Evolutionary conservation across 2,329 filamentous ascomycete genomes (phyloP).

Genomic region (Monascus ruber): DNA sequence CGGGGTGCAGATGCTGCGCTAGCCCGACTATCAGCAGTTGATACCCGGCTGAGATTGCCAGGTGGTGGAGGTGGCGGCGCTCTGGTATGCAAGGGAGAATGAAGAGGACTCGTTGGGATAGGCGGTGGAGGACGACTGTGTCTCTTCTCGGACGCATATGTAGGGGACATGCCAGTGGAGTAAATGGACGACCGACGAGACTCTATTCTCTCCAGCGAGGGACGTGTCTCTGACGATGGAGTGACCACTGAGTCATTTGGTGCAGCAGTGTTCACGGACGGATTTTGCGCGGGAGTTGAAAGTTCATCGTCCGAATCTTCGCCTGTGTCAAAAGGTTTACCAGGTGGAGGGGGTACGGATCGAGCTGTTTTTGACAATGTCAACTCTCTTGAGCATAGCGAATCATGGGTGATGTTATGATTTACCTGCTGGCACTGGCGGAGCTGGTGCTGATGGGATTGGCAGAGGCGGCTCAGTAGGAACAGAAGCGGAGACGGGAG

Average conservation of each 20-base stretch:
- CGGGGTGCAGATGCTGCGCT: constrained; percentile 31
- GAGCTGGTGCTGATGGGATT: constrained; percentile 30
- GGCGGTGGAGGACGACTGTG: constrained; percentile 34
- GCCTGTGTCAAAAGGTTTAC: constrained; percentile 59
- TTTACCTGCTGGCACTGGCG: constrained; percentile 45
- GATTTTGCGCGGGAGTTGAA: constrained; percentile 42
- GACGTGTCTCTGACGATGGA: constrained; percentile 24
- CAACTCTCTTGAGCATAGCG: constrained; percentile 4
- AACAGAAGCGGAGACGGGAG: constrained; percentile 16
- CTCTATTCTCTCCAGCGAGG: constrained; percentile 26
- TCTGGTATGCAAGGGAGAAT: constrained; percentile 41
- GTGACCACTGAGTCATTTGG: constrained; percentile 3
- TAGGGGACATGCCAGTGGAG: constrained; percentile 27
- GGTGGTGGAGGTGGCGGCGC: constrained; percentile 55
- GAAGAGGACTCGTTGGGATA: constrained; percentile 27
- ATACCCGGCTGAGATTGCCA: constrained; percentile 43
- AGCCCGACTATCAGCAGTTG: constrained; percentile 45
- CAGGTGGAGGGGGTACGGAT: constrained; percentile 44
- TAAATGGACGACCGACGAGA: constrained; percentile 28
- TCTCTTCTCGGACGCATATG: constrained; percentile 26
- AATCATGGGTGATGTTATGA: constrained; percentile 9
- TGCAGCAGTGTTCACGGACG: constrained; percentile 31
- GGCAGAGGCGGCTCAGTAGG: constrained; percentile 24
- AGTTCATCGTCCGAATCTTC: constrained; percentile 86
- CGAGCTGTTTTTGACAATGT: constrained; percentile 43